phyloP scores from a whole-genome alignment of 148 eudicot species.

The Cornus controversa region DNA sequence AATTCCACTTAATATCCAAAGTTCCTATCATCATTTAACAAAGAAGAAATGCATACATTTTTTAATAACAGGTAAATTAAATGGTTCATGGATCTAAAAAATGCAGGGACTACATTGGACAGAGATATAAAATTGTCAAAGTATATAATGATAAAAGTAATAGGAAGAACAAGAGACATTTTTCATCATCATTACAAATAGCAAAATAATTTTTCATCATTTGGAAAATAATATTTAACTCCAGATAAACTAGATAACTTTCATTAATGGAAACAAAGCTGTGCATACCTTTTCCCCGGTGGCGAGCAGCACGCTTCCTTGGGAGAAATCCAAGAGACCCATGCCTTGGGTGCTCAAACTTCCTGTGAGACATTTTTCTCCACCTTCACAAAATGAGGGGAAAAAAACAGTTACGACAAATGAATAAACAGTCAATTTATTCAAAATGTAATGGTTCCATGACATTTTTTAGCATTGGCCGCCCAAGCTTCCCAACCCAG shows the following conservation, averaged over 20 bases:
- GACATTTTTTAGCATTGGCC: not conserved
- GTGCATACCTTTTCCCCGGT: conserved; percentile 51
- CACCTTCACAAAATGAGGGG: not conserved
- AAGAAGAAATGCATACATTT: no score
- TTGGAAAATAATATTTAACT: not conserved
- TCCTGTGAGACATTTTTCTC: conserved; percentile 58
- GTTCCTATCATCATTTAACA: not conserved
- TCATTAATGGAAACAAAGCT: not conserved
- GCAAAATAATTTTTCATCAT: not conserved
- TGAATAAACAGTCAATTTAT: not conserved
- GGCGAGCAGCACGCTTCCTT: conserved; percentile 60
- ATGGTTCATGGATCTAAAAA: no score
- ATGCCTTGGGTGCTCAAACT: conserved; percentile 73
- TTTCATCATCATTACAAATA: not conserved
- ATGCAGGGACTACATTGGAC: not conserved
- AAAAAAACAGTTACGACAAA: not conserved
- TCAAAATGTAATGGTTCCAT: not conserved
- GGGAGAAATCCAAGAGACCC: conserved; percentile 73
- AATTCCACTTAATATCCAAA: not conserved
- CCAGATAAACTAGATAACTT: not conserved
- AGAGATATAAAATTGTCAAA: no score
- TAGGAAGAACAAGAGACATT: not conserved
- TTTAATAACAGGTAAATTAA: not conserved
- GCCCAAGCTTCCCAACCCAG: not conserved
- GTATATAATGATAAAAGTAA: not conserved